Base-by-base conservation (phyloP, 2,329 filamentous ascomycete genomes). In the Diaporthe eres region DNA sequence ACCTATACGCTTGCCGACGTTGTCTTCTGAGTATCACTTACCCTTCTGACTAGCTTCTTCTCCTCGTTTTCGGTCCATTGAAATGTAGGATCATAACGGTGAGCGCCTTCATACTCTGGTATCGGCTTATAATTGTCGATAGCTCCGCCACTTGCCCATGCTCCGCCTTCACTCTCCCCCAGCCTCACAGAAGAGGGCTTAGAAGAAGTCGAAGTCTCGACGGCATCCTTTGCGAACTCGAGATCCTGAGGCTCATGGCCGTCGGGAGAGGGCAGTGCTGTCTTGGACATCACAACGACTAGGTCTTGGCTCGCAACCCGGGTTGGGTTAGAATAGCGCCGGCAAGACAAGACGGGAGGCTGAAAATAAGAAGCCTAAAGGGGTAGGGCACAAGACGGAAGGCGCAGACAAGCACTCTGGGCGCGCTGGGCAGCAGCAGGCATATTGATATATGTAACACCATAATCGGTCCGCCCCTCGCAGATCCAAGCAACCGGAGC, bases 61-160 rank as follows among this genome's bases (percentile, higher is more conserved):
- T 92, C 91, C 79, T 92, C 91, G 65, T 87, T 85, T 15, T 85
- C 82, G 3, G 88, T 87, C 91, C 91, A 93, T 61, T 86, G 83
- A 61, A 88, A 90, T 1, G 84, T 80, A 0, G 90, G 90, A 78
- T 92, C 90, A 80, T 88, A 92, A 68, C 90, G 85, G 81, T 92
- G 90, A 12, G 85, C 82, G 4, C 90, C 90, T 79, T 93, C 91
- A 78, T 91, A 92, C 9, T 82, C 82, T 2, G 86, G 85, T n/a
- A 90, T 87, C 0, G 89, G 89, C 75, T 85, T 85, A 78, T 90
- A 90, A 12, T 63, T 49, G 82, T 82, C 39, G 39, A 77, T 55
- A 1, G 34, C 60, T 5, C 74, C 76, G 13, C 76, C 76, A 6
- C 34, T 44, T 17, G 74, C 76, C 53, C 37, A 76, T 6, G 71